phyloP scores from a whole-genome alignment of 2,329 filamentous ascomycete species.

The Fusarium neocosmosporiellum region DNA sequence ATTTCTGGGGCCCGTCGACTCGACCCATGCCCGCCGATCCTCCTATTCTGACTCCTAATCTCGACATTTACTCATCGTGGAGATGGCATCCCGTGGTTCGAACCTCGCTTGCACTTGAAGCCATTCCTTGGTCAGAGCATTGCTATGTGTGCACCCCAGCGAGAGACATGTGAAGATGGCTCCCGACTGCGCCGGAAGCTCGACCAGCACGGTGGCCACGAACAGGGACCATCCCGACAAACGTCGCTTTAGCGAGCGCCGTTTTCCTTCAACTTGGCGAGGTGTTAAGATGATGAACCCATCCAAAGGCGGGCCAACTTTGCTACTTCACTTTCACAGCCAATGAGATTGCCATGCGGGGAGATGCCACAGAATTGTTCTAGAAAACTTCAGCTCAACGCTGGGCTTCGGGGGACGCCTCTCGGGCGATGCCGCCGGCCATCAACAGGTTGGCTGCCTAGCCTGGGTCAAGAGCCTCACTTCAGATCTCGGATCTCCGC shows the following conservation, averaged over 20 bases:
- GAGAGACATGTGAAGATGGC: slow-evolving; percentile 16
- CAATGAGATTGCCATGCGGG: neutral
- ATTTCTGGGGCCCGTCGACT: neutral
- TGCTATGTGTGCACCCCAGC: neutral
- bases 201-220: neutral
- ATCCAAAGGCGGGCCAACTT: neutral
- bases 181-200: slow-evolving; percentile 12
- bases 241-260: neutral
- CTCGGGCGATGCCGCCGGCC: slow-evolving; percentile 22
- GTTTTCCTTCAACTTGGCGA: neutral
- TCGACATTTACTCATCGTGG: neutral
- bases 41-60: slow-evolving; percentile 31
- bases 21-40: slow-evolving; percentile 34
- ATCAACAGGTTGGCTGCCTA: slow-evolving; percentile 4
- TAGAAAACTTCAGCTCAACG: slow-evolving; percentile 27
- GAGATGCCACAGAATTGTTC: slow-evolving; percentile 24
- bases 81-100: neutral
- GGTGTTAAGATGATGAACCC: neutral
- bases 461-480: neutral
- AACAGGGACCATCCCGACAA: slow-evolving; percentile 14
- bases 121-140: neutral
- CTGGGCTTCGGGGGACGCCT: slow-evolving; percentile 18
- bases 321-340: neutral
- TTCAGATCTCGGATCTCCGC: neutral
- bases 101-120: neutral